Evolutionary conservation across 257 asterid genomes (phyloP), one percentile per base, ranked within the genome.

Genomic region (Forsythia suspensa): DNA sequence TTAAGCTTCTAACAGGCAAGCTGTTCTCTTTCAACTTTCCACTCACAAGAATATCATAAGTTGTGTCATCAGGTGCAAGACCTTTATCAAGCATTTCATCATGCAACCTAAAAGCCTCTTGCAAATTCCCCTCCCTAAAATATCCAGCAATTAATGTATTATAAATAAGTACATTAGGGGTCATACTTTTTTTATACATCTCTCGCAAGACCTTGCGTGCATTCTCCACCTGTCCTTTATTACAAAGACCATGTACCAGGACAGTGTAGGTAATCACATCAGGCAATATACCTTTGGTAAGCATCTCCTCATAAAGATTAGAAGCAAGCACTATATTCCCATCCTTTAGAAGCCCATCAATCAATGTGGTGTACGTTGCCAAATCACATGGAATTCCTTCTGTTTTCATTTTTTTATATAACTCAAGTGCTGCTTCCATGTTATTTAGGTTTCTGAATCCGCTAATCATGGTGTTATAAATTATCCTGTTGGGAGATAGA

Each of bases 81-180:
- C 97, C 98, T 84, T 82, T 87, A 72, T 91, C 92, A 75, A 91
- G 92, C 98, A 94, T 94, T 86, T 94, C 97, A 73, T 92, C 97
- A 57, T 91, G 96, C 87, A 91, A 78, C 86, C 89, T 88, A 92
- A 89, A 91, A 65, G 98, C 97, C 88, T 92, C 98, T 79, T 78
- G 86, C 86, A 94, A 78, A 86, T 92, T 87, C 70, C 96, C 95
- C 86, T 90, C 92, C 87, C 79, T 91, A 84, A 94, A 94, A 75
- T 87, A 88, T 72, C 92, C 93, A 41, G 91, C 88, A 76, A 91
- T 91, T 70, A 92, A 71, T 13, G 94, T 80, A 81, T 87, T 90
- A 82, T 92, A 94, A 74, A 94, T 89, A 59, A 91, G 89, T 63
- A 78, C 85, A 78, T 86, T 90, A 42, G 98, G 97, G 63, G 86